Percentiles rank a stretch among this genome's conserved stretches.
These are phyloP conservation scores for Plasmopara muralis DNA, from an alignment of 352 stramenopile genomes.

Conservation along the genomic window DNA sequence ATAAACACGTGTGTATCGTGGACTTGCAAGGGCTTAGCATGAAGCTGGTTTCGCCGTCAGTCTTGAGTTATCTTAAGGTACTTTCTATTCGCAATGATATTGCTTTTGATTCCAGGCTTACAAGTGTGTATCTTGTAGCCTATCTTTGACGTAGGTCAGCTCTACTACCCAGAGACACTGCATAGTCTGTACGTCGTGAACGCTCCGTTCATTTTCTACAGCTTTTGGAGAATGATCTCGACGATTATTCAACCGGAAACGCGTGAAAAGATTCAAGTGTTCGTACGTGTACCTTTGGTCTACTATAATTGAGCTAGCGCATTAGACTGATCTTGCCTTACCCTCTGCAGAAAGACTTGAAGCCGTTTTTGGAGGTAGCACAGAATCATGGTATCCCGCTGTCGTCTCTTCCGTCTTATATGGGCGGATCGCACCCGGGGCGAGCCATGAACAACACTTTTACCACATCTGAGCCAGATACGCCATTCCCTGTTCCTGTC, in stretches of 20 bases:
- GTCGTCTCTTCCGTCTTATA: conserved; percentile 44
- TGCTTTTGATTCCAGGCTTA: background rate
- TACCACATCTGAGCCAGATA: conserved; percentile 47
- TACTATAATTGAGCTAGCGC: background rate
- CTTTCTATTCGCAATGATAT: background rate
- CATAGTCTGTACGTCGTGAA: conserved; percentile 77
- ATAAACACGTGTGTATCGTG: conserved; percentile 82
- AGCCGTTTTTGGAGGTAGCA: conserved; percentile 47
- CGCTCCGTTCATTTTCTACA: conserved; percentile 75
- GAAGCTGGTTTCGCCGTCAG: conserved; percentile 51
- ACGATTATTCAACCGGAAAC: conserved; percentile 63
- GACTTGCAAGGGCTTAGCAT: conserved; percentile 65
- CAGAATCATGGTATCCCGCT: conserved; percentile 59
- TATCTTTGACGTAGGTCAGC: conserved; percentile 72
- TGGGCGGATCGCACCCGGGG: conserved; percentile 51
- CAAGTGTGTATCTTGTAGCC: conserved; percentile 26
- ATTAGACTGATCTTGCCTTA: background rate
- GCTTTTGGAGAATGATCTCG: conserved; percentile 76
- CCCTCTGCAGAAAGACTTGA: conserved; percentile 38
- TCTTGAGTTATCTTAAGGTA: conserved; percentile 64
- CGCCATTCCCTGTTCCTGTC: conserved; percentile 37
- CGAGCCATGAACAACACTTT: conserved; percentile 66
- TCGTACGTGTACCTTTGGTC: conserved; percentile 29
- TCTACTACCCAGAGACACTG: conserved; percentile 79
- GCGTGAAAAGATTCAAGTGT: conserved; percentile 80